Percentiles rank a stretch among this genome's conserved stretches.
Conservation (phyloP, 2,329 filamentous ascomycete genomes). For the Capronia coronata region DNA sequence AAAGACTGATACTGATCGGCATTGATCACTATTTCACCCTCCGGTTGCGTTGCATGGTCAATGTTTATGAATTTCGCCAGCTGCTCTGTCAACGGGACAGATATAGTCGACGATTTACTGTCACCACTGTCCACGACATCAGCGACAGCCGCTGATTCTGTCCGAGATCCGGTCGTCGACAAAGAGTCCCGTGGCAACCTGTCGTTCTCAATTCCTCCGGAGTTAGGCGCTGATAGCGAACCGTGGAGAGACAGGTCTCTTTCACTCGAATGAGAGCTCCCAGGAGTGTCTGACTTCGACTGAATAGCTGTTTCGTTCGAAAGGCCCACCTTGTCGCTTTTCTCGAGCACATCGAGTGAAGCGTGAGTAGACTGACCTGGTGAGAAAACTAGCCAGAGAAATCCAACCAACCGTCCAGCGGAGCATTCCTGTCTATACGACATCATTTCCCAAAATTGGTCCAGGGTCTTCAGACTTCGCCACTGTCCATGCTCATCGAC, state of each 20-base stretch:
- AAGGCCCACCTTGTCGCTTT: neutral
- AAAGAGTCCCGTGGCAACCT: conserved; percentile 16
- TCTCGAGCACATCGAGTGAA: conserved; percentile 4
- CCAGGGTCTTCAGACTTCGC: conserved; percentile 74
- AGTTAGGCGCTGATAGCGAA: too few species aligned
- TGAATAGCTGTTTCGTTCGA: neutral
- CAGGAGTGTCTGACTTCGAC: conserved; percentile 4
- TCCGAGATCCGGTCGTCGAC: neutral
- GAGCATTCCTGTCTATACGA: conserved; percentile 93
- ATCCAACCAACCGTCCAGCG: conserved; percentile 83
- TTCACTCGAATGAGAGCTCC: conserved; percentile 3
- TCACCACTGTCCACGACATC: neutral
- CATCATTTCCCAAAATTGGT: conserved; percentile 99
- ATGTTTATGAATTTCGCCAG: neutral
- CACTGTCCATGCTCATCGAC: conserved; percentile 60
- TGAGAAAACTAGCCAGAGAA: conserved; percentile 85
- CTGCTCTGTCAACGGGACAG: neutral
- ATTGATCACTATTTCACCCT: conserved; percentile 16
- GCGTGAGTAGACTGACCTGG: conserved; percentile 37
- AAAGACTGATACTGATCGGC: conserved; percentile 20
- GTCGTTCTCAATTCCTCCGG: neutral
- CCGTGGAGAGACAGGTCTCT: too few species aligned
- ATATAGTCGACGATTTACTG: neutral
- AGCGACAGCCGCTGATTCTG: neutral
- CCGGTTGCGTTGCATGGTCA: neutral